These are phyloP conservation scores for Candida adriatica DNA, from an alignment of 805 yeast genomes.

Conservation along the genomic window DNA sequence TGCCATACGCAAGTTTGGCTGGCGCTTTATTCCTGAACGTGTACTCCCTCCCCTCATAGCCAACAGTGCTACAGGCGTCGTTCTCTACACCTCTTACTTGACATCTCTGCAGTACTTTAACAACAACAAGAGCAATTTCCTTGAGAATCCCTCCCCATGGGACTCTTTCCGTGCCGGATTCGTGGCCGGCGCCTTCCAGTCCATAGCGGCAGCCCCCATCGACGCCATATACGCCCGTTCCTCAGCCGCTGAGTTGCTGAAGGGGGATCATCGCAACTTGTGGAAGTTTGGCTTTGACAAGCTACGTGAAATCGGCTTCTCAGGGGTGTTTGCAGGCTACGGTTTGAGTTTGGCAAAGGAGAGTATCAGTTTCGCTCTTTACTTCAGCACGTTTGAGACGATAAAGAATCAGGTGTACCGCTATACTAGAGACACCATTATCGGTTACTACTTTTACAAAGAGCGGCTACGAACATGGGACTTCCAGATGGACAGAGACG, in stretches of 20 bases:
- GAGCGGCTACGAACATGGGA: conserved; percentile 23
- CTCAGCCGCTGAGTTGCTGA: conserved; percentile 63
- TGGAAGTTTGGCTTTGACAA: conserved; percentile 74
- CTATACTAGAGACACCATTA: conserved; percentile 37
- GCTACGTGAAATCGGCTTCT: conserved; percentile 63
- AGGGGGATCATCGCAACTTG: conserved; percentile 59
- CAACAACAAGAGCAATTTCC: conserved; percentile 14
- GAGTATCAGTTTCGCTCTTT: conserved; percentile 73
- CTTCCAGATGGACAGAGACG: conserved; percentile 18
- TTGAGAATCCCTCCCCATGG: conserved; percentile 25
- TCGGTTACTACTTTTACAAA: conserved; percentile 36
- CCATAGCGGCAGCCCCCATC: conserved; percentile 88
- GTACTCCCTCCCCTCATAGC: conserved; percentile 84
- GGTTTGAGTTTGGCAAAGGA: conserved; percentile 75
- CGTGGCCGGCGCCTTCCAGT: conserved; percentile 79
- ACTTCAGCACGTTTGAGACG: conserved; percentile 74
- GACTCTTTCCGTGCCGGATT: conserved; percentile 77
- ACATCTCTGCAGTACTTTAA: conserved; percentile 38
- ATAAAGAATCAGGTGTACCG: conserved; percentile 64
- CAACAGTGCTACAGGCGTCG: conserved; percentile 83
- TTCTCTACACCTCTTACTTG: conserved; percentile 78
- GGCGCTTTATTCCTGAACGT: conserved; percentile 75
- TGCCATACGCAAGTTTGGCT: conserved; percentile 72
- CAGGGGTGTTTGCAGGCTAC: conserved; percentile 88
- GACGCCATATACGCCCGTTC: conserved; percentile 88